Conservation (phyloP, 805 yeast species). For the Suhomyces canberraensis region DNA sequence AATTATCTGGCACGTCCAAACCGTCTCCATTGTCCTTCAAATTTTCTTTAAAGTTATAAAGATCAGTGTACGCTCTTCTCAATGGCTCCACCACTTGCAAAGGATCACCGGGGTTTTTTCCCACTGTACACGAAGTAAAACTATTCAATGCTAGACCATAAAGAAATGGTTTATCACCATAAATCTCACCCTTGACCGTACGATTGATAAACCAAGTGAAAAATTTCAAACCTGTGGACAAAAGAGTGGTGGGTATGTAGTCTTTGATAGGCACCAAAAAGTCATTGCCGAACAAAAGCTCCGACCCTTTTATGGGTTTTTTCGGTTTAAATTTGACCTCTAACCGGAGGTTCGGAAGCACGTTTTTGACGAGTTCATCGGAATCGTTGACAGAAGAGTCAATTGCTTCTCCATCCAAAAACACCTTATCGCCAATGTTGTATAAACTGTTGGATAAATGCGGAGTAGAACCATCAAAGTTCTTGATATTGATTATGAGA, state of each 20-base stretch:
- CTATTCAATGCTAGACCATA: slow-evolving; percentile 62
- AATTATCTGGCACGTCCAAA: slow-evolving; percentile 27
- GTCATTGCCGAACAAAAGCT: slow-evolving; percentile 68
- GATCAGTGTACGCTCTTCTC: slow-evolving; percentile 2
- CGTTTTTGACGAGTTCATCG: slow-evolving; percentile 4
- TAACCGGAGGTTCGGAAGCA: slow-evolving; percentile 30
- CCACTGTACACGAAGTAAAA: slow-evolving; percentile 45
- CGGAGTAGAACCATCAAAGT: slow-evolving; percentile 43
- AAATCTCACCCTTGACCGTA: slow-evolving; percentile 61
- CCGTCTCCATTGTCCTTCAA: slow-evolving; percentile 20
- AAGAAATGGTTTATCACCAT: slow-evolving; percentile 57
- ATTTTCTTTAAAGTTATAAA: slow-evolving; percentile 21
- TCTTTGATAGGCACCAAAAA: slow-evolving; percentile 57
- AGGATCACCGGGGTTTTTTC: slow-evolving; percentile 11
- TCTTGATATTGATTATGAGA: slow-evolving; percentile 42
- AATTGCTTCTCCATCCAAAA: slow-evolving; percentile 19
- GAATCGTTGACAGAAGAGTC: slow-evolving; percentile 6
- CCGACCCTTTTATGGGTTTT: slow-evolving; percentile 44
- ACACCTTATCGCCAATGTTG: slow-evolving; percentile 26
- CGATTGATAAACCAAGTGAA: slow-evolving; percentile 61
- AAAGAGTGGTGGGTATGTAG: slow-evolving; percentile 50
- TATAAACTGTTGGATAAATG: slow-evolving; percentile 34
- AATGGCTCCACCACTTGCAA: slow-evolving; percentile 6
- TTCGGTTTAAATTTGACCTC: slow-evolving; percentile 42
- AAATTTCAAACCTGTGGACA: slow-evolving; percentile 49